A percentile compares a stretch with the other conserved stretches of the same genome.
phyloP scores from a whole-genome alignment of 179 eudicot species.

The Silene noctiflora region DNA sequence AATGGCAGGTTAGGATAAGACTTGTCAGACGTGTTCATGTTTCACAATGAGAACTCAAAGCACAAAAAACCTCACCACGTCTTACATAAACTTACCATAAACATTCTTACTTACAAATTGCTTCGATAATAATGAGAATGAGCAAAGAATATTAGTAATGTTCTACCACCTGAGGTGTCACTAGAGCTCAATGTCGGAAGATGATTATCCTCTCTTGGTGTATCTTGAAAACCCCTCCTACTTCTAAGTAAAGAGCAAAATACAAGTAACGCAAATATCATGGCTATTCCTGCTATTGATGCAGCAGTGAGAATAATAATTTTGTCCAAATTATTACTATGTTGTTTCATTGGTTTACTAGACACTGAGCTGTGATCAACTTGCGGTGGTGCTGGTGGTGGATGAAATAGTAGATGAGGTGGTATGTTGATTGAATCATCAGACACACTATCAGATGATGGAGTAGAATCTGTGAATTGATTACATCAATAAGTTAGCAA shows the following conservation, averaged over 20 bases:
- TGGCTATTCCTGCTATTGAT: slow-evolving; percentile 34
- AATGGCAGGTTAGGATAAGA: background rate
- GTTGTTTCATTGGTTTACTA: slow-evolving; percentile 5
- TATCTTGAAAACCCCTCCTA: slow-evolving; percentile 22
- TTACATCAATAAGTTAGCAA: slow-evolving; percentile 13
- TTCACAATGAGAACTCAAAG: too few species aligned
- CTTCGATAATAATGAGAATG: background rate
- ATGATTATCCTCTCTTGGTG: slow-evolving; percentile 47
- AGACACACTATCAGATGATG: slow-evolving; percentile 19
- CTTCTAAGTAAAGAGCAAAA: slow-evolving; percentile 34
- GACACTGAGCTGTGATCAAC: background rate
- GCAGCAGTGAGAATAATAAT: slow-evolving; percentile 27
- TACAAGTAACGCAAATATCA: slow-evolving; percentile 35
- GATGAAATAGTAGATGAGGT: slow-evolving; percentile 17
- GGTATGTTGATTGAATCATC: slow-evolving; percentile 26
- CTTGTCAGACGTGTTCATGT: background rate
- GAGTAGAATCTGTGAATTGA: slow-evolving; percentile 16
- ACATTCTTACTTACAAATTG: background rate
- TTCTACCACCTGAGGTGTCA: slow-evolving; percentile 33
- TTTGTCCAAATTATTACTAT: slow-evolving; percentile 8
- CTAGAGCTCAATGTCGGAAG: slow-evolving; percentile 34
- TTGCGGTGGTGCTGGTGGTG: slow-evolving; percentile 20
- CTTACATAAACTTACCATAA: background rate
- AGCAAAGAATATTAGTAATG: background rate
- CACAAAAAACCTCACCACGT: background rate